phyloP scores from a whole-genome alignment of 768 basidiomycete species.

The Russula virescens region DNA sequence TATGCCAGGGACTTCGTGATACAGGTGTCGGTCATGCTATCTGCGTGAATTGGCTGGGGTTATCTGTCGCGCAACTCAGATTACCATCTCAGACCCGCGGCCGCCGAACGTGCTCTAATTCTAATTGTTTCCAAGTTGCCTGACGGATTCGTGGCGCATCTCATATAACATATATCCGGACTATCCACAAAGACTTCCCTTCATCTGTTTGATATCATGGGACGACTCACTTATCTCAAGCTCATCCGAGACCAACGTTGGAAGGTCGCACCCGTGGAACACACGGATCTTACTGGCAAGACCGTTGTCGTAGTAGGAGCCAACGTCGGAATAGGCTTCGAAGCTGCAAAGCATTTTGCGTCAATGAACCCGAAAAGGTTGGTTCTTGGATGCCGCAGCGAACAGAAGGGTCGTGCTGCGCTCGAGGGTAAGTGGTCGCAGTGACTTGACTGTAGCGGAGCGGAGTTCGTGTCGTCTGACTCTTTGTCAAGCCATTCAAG shows the following conservation, averaged over 20 bases:
- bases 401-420: constrained; percentile 16
- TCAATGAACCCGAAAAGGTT: constrained; percentile 20
- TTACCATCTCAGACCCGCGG: too few relatives aligned
- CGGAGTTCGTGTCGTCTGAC: neutral
- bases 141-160: too few relatives aligned
- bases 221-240: neutral
- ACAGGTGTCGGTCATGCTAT: too few relatives aligned
- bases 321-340: constrained; percentile 23
- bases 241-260: constrained; percentile 10
- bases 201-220: constrained; percentile 18
- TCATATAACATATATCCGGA: too few relatives aligned
- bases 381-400: constrained; percentile 19
- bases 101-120: too few relatives aligned
- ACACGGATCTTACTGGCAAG: constrained; percentile 19
- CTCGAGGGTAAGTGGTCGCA: constrained; percentile 6
- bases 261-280: constrained; percentile 8
- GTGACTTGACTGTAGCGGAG: too few relatives aligned
- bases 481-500: constrained; percentile 13
- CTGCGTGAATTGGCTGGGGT: too few relatives aligned
- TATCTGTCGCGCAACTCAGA: too few relatives aligned
- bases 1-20: too few relatives aligned
- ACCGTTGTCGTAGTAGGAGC: constrained; percentile 23
- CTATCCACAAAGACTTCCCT: too few relatives aligned
- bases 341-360: constrained; percentile 19
- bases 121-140: too few relatives aligned